Evolutionary conservation across 169 alveolate species (phyloP).

Genomic region (Ichthyophthirius multifiliis): DNA sequence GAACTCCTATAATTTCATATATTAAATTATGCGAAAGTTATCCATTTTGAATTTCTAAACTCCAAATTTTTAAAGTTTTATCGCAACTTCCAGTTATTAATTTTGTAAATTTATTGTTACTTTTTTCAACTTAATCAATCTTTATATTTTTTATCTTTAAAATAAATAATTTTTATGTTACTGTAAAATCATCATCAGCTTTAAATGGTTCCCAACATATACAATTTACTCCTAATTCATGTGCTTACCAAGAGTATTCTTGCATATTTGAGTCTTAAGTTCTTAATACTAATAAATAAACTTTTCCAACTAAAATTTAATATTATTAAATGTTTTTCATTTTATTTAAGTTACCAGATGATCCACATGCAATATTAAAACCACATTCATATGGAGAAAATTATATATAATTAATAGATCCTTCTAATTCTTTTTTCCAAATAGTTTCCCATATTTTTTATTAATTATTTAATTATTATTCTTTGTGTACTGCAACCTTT

Average conservation of each 20-base stretch:
- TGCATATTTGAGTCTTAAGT: too few species aligned
- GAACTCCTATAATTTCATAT: constrained; percentile 58
- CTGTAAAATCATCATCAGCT: background rate
- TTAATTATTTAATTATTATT: background rate
- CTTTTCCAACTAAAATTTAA: constrained; percentile 67
- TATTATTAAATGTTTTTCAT: too few species aligned
- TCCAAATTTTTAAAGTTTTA: constrained; percentile 81
- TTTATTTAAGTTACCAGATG: constrained; percentile 76
- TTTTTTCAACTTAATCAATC: constrained; percentile 39
- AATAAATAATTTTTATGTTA: constrained; percentile 27
- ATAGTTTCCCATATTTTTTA: background rate
- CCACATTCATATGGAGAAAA: constrained; percentile 84
- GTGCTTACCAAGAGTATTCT: constrained; percentile 63
- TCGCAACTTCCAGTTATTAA: constrained; percentile 89
- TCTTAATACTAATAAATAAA: too few species aligned
- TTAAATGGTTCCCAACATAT: constrained; percentile 80
- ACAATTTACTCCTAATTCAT: constrained; percentile 78
- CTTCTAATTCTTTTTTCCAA: background rate
- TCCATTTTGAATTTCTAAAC: constrained; percentile 64
- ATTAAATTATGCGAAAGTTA: constrained; percentile 42
- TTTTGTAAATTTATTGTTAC: constrained; percentile 50
- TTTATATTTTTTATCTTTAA: background rate
- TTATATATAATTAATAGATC: background rate
- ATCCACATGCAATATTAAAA: constrained; percentile 76
- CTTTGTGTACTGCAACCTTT: background rate